Percentiles rank a stretch among this genome's conserved stretches.
These are phyloP conservation scores for Phallus indusiatus DNA, from an alignment of 768 basidiomycete genomes.

Conservation along the genomic window DNA sequence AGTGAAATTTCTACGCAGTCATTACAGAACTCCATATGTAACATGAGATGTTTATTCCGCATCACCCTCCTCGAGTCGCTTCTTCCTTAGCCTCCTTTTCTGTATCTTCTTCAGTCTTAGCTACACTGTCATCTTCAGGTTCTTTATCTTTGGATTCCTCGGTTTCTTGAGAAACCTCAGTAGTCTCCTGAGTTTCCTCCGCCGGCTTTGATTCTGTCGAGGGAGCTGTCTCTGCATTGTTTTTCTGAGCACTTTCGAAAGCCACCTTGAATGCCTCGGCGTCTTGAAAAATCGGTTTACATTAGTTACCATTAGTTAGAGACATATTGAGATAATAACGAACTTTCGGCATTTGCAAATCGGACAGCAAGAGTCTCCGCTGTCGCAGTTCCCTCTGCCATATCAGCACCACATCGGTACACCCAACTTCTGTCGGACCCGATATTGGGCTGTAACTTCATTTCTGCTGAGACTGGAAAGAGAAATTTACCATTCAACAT, in stretches of 20 bases:
- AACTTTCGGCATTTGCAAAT: slow-evolving; percentile 94
- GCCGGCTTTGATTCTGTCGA: slow-evolving; percentile 17
- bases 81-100: slow-evolving; percentile 21
- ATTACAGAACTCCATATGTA: not conserved
- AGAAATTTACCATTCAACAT: slow-evolving; percentile 5
- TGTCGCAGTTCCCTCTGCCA: slow-evolving; percentile 71
- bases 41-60: not conserved
- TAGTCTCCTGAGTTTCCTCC: slow-evolving; percentile 13
- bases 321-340: slow-evolving; percentile 23
- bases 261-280: slow-evolving; percentile 81
- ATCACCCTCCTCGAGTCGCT: not conserved
- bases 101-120: slow-evolving; percentile 27
- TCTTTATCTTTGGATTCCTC: slow-evolving; percentile 15
- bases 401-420: slow-evolving; percentile 95
- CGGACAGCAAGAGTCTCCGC: slow-evolving; percentile 96
- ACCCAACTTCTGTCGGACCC: slow-evolving; percentile 99
- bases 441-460: slow-evolving; percentile 94
- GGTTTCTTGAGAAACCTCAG: slow-evolving; percentile 16
- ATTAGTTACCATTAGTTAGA: not conserved
- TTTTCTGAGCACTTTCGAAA: slow-evolving; percentile 78
- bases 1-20: not conserved
- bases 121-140: slow-evolving; percentile 22
- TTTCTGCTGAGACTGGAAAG: slow-evolving; percentile 70
- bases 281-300: slow-evolving; percentile 32
- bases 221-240: slow-evolving; percentile 40